These are phyloP conservation scores for Dictyostelium firmibasis DNA, from an alignment of 78 protist genomes.

Conservation along the genomic window DNA sequence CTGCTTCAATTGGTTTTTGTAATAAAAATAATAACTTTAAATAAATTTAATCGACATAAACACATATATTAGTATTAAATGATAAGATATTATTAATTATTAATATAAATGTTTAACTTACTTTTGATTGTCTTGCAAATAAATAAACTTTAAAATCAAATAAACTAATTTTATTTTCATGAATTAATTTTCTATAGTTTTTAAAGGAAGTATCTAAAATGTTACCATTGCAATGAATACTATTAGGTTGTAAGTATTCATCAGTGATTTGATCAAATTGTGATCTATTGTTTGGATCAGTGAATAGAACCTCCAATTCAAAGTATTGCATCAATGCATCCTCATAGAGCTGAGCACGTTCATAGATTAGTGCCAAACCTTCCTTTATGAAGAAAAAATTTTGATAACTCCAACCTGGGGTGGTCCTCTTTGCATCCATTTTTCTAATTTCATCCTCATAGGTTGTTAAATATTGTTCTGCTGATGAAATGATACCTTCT, in stretches of 20 bases:
- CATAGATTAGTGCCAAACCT: constrained; percentile 61
- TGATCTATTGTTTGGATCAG: constrained; percentile 1
- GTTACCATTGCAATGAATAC: background rate
- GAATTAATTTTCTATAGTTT: constrained; percentile 42
- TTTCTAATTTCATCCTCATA: constrained; percentile 68
- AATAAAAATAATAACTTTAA: constrained; percentile 27
- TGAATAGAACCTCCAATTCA: constrained; percentile 55
- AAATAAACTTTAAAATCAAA: constrained; percentile 73
- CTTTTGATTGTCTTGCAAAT: constrained; percentile 59
- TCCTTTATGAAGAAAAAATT: constrained; percentile 68
- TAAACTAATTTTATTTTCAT: constrained; percentile 29
- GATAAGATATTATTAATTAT: background rate
- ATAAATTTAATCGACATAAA: too few relatives aligned
- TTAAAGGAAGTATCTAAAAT: constrained; percentile 24
- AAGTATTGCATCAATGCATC: constrained; percentile 73
- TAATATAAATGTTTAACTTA: background rate
- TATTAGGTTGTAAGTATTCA: background rate
- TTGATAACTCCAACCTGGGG: constrained; percentile 65
- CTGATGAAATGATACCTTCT: constrained; percentile 55
- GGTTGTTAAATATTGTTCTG: constrained; percentile 52
- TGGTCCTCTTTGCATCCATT: constrained; percentile 45
- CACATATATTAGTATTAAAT: background rate
- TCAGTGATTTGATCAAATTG: constrained; percentile 24
- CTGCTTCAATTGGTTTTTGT: constrained; percentile 58
- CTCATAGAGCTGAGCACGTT: constrained; percentile 66